Percentiles rank a stretch among this genome's conserved stretches.
These are phyloP conservation scores for Globisporangium splendens DNA, from an alignment of 352 stramenopile genomes.

Conservation along the genomic window DNA sequence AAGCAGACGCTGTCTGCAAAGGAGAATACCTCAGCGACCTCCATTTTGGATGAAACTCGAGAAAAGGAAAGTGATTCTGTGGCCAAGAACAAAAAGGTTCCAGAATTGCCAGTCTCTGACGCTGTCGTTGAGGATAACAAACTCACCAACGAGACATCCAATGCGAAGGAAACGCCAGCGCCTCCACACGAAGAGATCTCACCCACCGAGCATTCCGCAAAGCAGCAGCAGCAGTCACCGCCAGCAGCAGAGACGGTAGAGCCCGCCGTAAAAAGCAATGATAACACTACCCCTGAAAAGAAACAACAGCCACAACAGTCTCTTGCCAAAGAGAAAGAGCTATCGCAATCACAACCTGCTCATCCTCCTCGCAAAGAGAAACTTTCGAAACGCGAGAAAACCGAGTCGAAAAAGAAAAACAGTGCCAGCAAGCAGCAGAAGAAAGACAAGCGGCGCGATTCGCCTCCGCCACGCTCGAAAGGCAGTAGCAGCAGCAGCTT, in stretches of 20 bases:
- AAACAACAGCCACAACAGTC: conserved; percentile 14
- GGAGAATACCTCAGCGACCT: no score
- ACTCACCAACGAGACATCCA: neutral
- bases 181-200: conserved; percentile 15
- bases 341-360: neutral
- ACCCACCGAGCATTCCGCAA: conserved; percentile 5
- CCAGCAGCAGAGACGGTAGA: neutral
- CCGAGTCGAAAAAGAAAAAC: conserved; percentile 37
- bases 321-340: neutral
- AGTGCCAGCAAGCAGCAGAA: conserved; percentile 25
- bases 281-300: conserved; percentile 10
- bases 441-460: conserved; percentile 56
- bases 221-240: neutral
- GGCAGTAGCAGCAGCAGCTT: conserved; percentile 28
- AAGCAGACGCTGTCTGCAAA: no score
- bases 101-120: no score
- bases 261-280: neutral
- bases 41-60: no score
- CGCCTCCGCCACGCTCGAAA: conserved; percentile 27
- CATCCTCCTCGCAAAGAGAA: conserved; percentile 40
- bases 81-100: no score
- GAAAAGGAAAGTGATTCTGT: no score
- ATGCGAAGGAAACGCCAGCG: neutral
- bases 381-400: conserved; percentile 12
- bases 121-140: no score